These are phyloP conservation scores for Verticillium dahliae DNA, from an alignment of 2,329 filamentous ascomycete genomes.

Conservation along the genomic window DNA sequence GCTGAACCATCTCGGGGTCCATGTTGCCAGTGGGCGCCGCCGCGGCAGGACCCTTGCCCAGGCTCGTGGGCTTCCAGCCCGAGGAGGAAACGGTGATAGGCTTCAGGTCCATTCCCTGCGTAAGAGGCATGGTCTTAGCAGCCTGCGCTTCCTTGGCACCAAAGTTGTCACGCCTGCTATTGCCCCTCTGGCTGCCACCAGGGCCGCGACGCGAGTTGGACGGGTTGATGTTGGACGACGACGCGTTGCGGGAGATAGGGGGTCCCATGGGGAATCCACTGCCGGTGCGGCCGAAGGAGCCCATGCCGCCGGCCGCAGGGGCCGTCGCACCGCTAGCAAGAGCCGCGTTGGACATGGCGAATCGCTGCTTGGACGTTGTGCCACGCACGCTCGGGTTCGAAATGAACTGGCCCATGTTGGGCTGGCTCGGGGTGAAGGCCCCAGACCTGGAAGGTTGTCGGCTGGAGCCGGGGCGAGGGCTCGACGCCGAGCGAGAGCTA, in stretches of 20 bases:
- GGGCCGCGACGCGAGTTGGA: constrained; percentile 61
- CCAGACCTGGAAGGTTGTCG: constrained; percentile 47
- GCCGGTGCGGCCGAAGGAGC: constrained; percentile 20
- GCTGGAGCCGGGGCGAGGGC: constrained; percentile 49
- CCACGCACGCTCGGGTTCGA: constrained; percentile 44
- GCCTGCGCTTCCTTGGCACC: constrained; percentile 58
- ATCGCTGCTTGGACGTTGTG: constrained; percentile 72
- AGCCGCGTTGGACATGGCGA: constrained; percentile 53
- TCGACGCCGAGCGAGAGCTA: constrained; percentile 53
- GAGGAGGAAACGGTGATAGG: constrained; percentile 64
- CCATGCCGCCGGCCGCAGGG: constrained; percentile 32
- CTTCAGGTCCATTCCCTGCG: constrained; percentile 74
- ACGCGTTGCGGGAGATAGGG: constrained; percentile 60
- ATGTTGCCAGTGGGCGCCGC: constrained; percentile 51
- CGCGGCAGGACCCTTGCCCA: constrained; percentile 39
- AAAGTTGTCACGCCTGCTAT: constrained; percentile 58
- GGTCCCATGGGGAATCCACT: constrained; percentile 50
- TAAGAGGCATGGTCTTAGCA: constrained; percentile 88
- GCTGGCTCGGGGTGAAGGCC: constrained; percentile 33
- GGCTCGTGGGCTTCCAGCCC: constrained; percentile 84
- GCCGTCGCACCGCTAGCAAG: constrained; percentile 20
- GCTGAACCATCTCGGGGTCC: constrained; percentile 88
- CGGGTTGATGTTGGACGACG: constrained; percentile 49
- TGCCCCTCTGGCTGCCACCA: constrained; percentile 51
- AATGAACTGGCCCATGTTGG: constrained; percentile 62